Conservation (phyloP, 129 eudicot species). For the Deinandra increscens region DNA sequence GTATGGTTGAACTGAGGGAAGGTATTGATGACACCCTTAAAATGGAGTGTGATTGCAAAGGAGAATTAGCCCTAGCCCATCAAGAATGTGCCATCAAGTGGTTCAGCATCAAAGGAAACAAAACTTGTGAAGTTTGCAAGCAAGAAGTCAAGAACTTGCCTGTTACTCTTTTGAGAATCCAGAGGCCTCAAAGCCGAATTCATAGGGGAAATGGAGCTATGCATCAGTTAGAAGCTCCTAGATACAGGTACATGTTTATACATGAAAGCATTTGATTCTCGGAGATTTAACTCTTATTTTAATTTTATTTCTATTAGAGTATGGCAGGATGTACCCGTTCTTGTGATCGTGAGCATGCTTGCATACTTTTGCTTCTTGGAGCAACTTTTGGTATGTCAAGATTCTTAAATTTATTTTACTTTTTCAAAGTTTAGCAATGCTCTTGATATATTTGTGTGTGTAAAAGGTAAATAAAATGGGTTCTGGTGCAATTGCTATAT, state of each 20-base stretch:
- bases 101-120: slow-evolving; percentile 95
- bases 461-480: slow-evolving; percentile 63
- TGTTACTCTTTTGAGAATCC: slow-evolving; percentile 81
- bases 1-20: slow-evolving; percentile 85
- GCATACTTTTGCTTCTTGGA: slow-evolving; percentile 95
- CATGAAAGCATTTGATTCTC: neutral
- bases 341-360: slow-evolving; percentile 95
- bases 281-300: neutral
- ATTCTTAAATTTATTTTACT: neutral
- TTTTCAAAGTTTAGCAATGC: neutral
- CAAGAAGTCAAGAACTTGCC: slow-evolving; percentile 90
- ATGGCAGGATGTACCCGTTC: slow-evolving; percentile 94
- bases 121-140: slow-evolving; percentile 93
- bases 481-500: slow-evolving; percentile 86
- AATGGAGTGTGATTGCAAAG: slow-evolving; percentile 96
- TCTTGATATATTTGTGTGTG: slow-evolving; percentile 21
- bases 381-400: slow-evolving; percentile 82
- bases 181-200: slow-evolving; percentile 38
- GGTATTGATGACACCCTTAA: slow-evolving; percentile 78
- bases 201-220: slow-evolving; percentile 45
- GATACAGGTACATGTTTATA: slow-evolving; percentile 55
- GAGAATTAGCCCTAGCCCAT: slow-evolving; percentile 91
- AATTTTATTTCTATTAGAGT: slow-evolving; percentile 45
- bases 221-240: slow-evolving; percentile 42
- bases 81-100: slow-evolving; percentile 90